Percentiles rank a stretch among this genome's conserved stretches.
These are phyloP conservation scores for Berberis vulgaris DNA, from an alignment of 164 flowering plant species.

Conservation along the genomic window DNA sequence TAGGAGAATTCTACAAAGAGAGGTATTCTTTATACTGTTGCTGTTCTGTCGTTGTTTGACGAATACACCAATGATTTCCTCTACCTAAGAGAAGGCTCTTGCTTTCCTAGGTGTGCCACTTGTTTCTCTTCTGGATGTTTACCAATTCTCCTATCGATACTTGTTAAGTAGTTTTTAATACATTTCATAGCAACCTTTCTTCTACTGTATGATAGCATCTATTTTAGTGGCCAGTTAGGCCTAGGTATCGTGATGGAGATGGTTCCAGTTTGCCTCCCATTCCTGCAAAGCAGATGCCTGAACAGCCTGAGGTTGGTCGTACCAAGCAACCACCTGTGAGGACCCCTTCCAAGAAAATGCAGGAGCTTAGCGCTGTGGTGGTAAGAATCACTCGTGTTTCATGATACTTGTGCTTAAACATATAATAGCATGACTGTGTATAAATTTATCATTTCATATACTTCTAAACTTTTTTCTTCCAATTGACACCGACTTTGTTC, in stretches of 20 bases:
- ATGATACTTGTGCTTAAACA: too few species aligned
- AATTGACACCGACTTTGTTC: too few species aligned
- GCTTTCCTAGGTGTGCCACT: slow-evolving; percentile 33
- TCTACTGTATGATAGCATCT: slow-evolving; percentile 14
- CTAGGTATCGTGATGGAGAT: slow-evolving; percentile 16
- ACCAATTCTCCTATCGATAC: background rate
- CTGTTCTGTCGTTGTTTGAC: slow-evolving; percentile 26
- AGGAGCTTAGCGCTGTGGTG: slow-evolving; percentile 19
- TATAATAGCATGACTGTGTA: too few species aligned
- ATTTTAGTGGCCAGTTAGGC: slow-evolving; percentile 21
- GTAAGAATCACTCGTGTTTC: slow-evolving; percentile 12
- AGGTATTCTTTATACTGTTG: slow-evolving; percentile 25
- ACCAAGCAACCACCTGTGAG: slow-evolving; percentile 16
- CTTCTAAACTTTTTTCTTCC: too few species aligned
- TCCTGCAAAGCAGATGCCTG: slow-evolving; percentile 14
- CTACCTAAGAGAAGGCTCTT: slow-evolving; percentile 31
- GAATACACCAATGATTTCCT: slow-evolving; percentile 36
- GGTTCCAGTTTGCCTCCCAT: slow-evolving; percentile 4
- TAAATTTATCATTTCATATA: too few species aligned
- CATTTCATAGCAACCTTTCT: background rate
- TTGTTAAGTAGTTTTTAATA: background rate
- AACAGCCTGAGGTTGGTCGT: slow-evolving; percentile 10
- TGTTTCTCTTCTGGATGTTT: background rate
- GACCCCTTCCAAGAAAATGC: slow-evolving; percentile 20
- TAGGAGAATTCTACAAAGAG: slow-evolving; percentile 30